phyloP scores from a whole-genome alignment of 192 early-diverging fungal genomes.

The Coemansia sp. region DNA sequence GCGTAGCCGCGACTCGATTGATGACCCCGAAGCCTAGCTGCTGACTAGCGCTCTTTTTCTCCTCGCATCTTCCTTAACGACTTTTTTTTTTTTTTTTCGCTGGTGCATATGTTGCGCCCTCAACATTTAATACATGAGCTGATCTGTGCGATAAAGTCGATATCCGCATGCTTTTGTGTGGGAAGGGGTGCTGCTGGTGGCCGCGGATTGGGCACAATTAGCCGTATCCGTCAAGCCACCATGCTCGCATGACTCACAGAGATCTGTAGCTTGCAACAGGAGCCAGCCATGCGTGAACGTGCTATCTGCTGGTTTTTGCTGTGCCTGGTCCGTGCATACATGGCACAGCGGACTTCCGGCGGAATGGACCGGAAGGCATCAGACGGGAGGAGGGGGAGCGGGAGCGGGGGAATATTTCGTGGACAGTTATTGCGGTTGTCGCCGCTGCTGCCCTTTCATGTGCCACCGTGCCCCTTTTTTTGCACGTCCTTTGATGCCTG shows the following conservation, averaged over 20 bases:
- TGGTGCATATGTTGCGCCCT: conserved; percentile 14
- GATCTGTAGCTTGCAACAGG: neutral
- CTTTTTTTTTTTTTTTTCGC: neutral
- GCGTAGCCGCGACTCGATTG: conserved; percentile 49
- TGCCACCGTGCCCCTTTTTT: conserved; percentile 1
- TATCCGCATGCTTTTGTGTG: neutral
- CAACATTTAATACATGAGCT: neutral
- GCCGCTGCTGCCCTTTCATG: neutral
- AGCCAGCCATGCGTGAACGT: neutral
- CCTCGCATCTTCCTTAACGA: neutral
- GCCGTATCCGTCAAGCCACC: conserved; percentile 6
- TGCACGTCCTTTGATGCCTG: neutral
- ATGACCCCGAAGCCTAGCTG: conserved; percentile 15
- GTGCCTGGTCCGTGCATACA: neutral
- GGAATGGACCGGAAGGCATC: neutral
- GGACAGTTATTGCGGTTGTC: neutral
- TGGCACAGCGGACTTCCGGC: neutral
- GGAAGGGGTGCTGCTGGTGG: neutral
- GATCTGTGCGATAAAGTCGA: neutral
- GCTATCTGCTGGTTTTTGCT: neutral
- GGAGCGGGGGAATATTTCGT: neutral
- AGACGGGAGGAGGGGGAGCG: conserved; percentile 8
- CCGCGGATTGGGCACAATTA: conserved; percentile 23
- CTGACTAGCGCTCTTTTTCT: neutral
- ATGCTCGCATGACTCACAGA: neutral